Evolutionary conservation across 2,329 filamentous ascomycete species (phyloP).

Genomic region (Fusarium begoniae): DNA sequence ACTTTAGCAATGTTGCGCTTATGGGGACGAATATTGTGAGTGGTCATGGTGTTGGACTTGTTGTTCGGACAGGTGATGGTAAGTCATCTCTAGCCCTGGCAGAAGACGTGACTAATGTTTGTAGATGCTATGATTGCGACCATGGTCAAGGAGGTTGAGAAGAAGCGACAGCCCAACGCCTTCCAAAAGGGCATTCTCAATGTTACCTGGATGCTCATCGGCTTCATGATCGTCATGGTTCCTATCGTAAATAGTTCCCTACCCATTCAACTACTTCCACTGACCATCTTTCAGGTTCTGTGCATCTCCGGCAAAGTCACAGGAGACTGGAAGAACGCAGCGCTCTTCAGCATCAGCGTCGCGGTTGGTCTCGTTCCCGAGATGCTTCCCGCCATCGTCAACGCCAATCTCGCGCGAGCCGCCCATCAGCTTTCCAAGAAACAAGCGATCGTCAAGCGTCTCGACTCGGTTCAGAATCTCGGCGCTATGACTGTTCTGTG

Average conservation of each 20-base stretch:
- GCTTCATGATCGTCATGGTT: slow-evolving; percentile 2
- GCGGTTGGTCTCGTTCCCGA: background rate
- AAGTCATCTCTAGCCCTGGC: rapidly evolving
- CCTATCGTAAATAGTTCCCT: background rate
- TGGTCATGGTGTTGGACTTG: background rate
- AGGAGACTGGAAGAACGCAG: background rate
- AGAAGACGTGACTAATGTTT: rapidly evolving
- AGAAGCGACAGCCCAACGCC: background rate
- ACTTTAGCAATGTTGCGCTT: background rate
- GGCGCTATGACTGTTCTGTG: background rate
- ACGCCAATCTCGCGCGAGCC: background rate
- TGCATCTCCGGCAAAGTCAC: background rate
- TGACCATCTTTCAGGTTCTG: background rate
- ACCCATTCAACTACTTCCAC: no score
- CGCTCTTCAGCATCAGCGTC: background rate
- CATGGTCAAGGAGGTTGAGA: background rate
- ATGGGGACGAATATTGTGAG: background rate
- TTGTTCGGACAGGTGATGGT: background rate
- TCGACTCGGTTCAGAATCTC: background rate
- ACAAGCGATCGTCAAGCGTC: background rate
- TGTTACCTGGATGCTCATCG: background rate
- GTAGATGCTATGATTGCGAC: background rate
- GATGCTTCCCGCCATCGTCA: slow-evolving; percentile 1
- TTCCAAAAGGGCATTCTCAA: background rate
- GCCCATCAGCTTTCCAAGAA: background rate